Percentiles rank a stretch among this genome's conserved stretches.
These are phyloP conservation scores for Thermothielavioides terrestris DNA, from an alignment of 495 filamentous ascomycete genomes.

Conservation along the genomic window DNA sequence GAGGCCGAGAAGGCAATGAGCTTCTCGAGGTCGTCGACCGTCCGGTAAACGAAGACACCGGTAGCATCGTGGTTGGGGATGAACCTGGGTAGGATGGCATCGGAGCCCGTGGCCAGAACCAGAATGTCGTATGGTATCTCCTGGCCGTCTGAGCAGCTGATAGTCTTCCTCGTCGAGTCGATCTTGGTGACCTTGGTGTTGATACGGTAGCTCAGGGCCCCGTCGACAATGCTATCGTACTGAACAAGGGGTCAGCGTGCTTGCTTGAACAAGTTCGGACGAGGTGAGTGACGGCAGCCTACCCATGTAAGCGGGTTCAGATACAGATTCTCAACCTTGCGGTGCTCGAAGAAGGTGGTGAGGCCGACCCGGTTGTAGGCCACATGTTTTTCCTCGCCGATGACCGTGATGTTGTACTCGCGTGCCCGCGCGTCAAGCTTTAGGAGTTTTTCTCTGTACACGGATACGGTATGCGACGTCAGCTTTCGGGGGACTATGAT, in stretches of 20 bases:
- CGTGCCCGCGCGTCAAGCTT: slow-evolving; percentile 70
- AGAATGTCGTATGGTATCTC: slow-evolving; percentile 79
- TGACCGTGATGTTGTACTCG: slow-evolving; percentile 79
- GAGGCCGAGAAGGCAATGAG: slow-evolving; percentile 65
- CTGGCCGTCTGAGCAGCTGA: slow-evolving; percentile 63
- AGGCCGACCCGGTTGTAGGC: slow-evolving; percentile 97
- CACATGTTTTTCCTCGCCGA: slow-evolving; percentile 86
- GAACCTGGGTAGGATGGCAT: slow-evolving; percentile 70
- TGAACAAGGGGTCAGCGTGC: slow-evolving; percentile 1
- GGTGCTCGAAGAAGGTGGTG: slow-evolving; percentile 86
- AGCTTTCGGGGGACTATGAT: too few species aligned
- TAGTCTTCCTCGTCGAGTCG: slow-evolving; percentile 51
- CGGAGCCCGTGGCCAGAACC: slow-evolving; percentile 85
- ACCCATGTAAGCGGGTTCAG: slow-evolving; percentile 89
- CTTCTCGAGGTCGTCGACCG: slow-evolving; percentile 72
- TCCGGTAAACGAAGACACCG: slow-evolving; percentile 93
- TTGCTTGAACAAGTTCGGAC: background rate
- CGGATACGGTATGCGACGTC: too few species aligned
- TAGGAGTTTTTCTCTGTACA: slow-evolving; percentile 75
- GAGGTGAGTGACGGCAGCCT: slow-evolving; percentile 17
- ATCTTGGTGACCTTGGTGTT: slow-evolving; percentile 74
- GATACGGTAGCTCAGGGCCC: slow-evolving; percentile 70
- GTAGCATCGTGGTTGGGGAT: slow-evolving; percentile 79
- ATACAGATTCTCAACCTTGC: slow-evolving; percentile 83
- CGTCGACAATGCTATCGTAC: slow-evolving; percentile 45